phyloP scores from a whole-genome alignment of 208 protist genomes.

The Leishmania turanica region DNA sequence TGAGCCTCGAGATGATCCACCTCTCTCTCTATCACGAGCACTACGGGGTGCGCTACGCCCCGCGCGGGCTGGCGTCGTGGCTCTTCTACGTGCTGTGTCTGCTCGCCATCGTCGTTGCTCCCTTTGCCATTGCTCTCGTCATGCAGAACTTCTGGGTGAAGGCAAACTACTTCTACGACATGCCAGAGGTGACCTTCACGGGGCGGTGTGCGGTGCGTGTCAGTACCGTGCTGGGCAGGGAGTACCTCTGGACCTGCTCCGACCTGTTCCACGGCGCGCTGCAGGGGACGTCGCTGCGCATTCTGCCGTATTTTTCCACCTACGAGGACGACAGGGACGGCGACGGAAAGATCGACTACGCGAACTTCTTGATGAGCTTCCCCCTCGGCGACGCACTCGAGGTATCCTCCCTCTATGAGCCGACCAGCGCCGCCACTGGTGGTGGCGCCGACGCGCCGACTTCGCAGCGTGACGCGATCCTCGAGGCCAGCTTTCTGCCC shows the following conservation, averaged over 20 bases:
- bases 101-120: slow-evolving; percentile 52
- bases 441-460: slow-evolving; percentile 20
- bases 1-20: slow-evolving; percentile 4
- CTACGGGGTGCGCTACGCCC: slow-evolving; percentile 73
- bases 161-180: slow-evolving; percentile 53
- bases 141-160: slow-evolving; percentile 85
- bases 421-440: not conserved
- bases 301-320: slow-evolving; percentile 63
- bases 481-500: slow-evolving; percentile 64
- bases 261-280: slow-evolving; percentile 59
- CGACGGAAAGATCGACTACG: slow-evolving; percentile 37
- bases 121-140: slow-evolving; percentile 60
- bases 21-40: slow-evolving; percentile 68
- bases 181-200: slow-evolving; percentile 58
- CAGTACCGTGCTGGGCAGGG: slow-evolving; percentile 55
- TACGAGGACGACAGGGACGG: slow-evolving; percentile 54
- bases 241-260: slow-evolving; percentile 82
- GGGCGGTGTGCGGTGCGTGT: slow-evolving; percentile 60
- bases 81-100: slow-evolving; percentile 69
- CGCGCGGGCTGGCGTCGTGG: slow-evolving; percentile 57
- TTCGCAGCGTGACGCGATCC: slow-evolving; percentile 43
- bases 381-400: slow-evolving; percentile 48
- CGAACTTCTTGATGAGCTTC: slow-evolving; percentile 58
- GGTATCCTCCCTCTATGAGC: slow-evolving; percentile 23
- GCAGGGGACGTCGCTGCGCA: slow-evolving; percentile 31